Evolutionary conservation across 805 yeast species (phyloP).

Genomic region (Komagataella pastoris): DNA sequence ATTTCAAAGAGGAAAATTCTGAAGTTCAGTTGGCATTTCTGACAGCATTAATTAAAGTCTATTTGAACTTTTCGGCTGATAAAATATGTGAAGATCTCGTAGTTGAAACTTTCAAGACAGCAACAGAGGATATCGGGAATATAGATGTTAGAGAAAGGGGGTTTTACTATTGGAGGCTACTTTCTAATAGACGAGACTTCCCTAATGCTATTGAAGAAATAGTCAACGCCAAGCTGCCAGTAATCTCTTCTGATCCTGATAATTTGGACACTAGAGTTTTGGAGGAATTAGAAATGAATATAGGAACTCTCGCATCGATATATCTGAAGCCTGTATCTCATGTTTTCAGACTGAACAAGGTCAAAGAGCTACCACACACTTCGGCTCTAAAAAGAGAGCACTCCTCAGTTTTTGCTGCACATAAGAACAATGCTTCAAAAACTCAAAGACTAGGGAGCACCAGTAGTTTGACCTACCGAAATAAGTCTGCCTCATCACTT

Average conservation of each 20-base stretch:
- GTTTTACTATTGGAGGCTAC: constrained; percentile 70
- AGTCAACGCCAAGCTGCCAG: constrained; percentile 49
- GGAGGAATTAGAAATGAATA: constrained; percentile 71
- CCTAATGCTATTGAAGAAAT: constrained; percentile 32
- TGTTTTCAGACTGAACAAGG: constrained; percentile 56
- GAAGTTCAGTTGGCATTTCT: constrained; percentile 66
- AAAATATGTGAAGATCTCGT: constrained; percentile 39
- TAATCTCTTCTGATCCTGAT: constrained; percentile 53
- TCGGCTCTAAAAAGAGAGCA: constrained; percentile 22
- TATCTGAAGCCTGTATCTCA: constrained; percentile 76
- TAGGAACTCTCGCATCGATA: constrained; percentile 74
- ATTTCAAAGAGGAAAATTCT: constrained; percentile 48
- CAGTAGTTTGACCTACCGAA: background rate
- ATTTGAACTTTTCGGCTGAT: constrained; percentile 34
- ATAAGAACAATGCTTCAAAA: background rate
- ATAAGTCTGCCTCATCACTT: background rate
- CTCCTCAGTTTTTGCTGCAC: background rate
- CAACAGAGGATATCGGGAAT: constrained; percentile 63
- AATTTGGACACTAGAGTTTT: constrained; percentile 54
- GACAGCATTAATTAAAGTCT: constrained; percentile 63
- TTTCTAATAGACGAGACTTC: constrained; percentile 34
- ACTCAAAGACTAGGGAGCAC: background rate
- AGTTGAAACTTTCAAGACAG: constrained; percentile 43
- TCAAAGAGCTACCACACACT: constrained; percentile 33
- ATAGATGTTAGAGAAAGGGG: constrained; percentile 87